Evolutionary conservation across 805 yeast species (phyloP).

Genomic region (Tetrapisispora namnaoensis): DNA sequence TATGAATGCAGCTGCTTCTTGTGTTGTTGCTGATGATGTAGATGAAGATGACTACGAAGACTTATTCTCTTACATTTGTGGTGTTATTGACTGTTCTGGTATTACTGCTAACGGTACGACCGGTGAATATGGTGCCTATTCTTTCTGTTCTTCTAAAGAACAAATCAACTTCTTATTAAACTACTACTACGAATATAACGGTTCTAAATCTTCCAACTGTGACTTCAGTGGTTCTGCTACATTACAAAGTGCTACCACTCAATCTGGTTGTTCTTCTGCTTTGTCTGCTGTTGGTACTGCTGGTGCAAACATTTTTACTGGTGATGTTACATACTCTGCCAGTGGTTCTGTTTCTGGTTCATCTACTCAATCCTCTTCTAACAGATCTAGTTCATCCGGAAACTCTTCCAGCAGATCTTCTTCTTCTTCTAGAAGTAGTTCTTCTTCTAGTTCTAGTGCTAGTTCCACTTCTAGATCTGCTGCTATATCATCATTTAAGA

Average conservation of each 20-base stretch:
- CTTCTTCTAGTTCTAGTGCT: constrained; percentile 19
- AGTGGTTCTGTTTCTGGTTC: constrained; percentile 18
- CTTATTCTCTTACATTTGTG: constrained; percentile 51
- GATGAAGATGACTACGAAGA: constrained; percentile 47
- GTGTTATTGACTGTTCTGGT: constrained; percentile 46
- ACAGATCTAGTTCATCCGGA: constrained; percentile 13
- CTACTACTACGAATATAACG: constrained; percentile 46
- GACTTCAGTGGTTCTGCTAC: constrained; percentile 62
- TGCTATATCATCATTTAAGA: constrained; percentile 12
- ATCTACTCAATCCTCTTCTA: constrained; percentile 13
- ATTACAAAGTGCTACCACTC: constrained; percentile 38
- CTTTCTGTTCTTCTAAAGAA: constrained; percentile 60
- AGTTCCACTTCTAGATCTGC: background rate
- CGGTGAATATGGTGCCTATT: constrained; percentile 63
- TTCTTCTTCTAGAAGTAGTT: constrained; percentile 7
- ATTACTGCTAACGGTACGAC: constrained; percentile 51
- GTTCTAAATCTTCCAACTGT: constrained; percentile 41
- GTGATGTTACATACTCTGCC: constrained; percentile 25
- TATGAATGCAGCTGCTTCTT: constrained; percentile 42
- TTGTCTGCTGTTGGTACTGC: constrained; percentile 57
- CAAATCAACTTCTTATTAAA: constrained; percentile 56
- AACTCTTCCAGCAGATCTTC: background rate
- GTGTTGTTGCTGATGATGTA: constrained; percentile 53
- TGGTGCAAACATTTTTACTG: constrained; percentile 54
- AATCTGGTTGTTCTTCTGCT: constrained; percentile 45